phyloP scores from a whole-genome alignment of 495 filamentous ascomycete species.

The Neurospora sp. region DNA sequence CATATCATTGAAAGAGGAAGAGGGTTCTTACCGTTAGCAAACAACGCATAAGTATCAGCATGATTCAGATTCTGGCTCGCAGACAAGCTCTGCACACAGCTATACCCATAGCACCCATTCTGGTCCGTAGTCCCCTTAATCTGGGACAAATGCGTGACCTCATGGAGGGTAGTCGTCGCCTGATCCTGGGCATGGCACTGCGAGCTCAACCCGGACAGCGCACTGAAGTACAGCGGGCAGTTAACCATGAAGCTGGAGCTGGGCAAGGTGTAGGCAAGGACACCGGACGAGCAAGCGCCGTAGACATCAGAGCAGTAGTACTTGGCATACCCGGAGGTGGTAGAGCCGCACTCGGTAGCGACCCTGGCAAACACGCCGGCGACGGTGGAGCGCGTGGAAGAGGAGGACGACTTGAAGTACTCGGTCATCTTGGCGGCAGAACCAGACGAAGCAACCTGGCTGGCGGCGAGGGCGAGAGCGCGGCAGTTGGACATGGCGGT shows the following conservation, averaged over 20 bases:
- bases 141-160: slow-evolving; percentile 51
- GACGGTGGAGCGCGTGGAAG: slow-evolving; percentile 35
- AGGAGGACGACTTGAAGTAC: slow-evolving; percentile 52
- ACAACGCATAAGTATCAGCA: slow-evolving; percentile 54
- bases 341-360: slow-evolving; percentile 39
- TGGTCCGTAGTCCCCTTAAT: slow-evolving; percentile 49
- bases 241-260: slow-evolving; percentile 42
- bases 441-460: slow-evolving; percentile 41
- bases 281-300: slow-evolving; percentile 38
- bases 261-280: slow-evolving; percentile 49
- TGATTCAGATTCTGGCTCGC: slow-evolving; percentile 42
- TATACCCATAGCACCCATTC: slow-evolving; percentile 46
- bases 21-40: slow-evolving; percentile 35
- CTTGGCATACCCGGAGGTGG: slow-evolving; percentile 29
- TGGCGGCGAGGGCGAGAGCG: slow-evolving; percentile 41
- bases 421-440: slow-evolving; percentile 42
- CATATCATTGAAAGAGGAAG: neutral
- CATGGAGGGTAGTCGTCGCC: slow-evolving; percentile 50
- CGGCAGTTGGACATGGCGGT: slow-evolving; percentile 42
- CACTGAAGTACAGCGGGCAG: slow-evolving; percentile 46
- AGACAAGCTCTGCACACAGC: slow-evolving; percentile 33
- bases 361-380: slow-evolving; percentile 41
- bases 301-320: slow-evolving; percentile 46
- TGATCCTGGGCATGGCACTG: slow-evolving; percentile 51
- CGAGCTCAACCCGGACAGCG: slow-evolving; percentile 32